Base-by-base conservation (phyloP, 1,284 basidiomycete genomes). In the Ceratobasidium sp. region DNA sequence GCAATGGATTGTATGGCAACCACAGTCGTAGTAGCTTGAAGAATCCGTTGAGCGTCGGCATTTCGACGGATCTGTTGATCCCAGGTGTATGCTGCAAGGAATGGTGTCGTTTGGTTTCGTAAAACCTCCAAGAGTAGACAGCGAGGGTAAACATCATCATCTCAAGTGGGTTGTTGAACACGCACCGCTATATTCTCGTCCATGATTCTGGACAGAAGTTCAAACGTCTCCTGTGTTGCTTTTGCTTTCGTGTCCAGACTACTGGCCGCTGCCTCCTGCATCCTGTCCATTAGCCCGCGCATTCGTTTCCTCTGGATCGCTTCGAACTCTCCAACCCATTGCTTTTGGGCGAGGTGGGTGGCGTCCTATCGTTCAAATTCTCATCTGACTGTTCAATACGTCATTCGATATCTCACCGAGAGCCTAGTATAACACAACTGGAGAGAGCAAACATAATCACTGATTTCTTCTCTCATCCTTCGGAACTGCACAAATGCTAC, bases 381-480 rank as follows among this genome's bases (percentile, higher is more conserved):
- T 58, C 10, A n/a, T 15, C 39, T 10, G 42, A 12, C 26, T 4
- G n/a, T 12, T 39, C 3, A 51, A 13, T 39, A 28, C 5, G 39
- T 1, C n/a, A n/a, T 10, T 20, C 20, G 2, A 53, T 20, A 20
- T 33, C 71, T 28, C 23, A 73, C 71, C 18, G 71, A 73, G 39
- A 73, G 63, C 3, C 49, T 15, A 13, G 23, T 40, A 6, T 63
- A 39, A 39, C 71, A 73, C n/a, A 10, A 60, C 23, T 73, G 58
- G 42, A 73, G 71, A 10, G 60, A 3, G 9, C 23, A n/a, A 28
- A 73, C 51, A 15, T 61, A n/a, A 4, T 10, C 12, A 15, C 49
- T 42, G 39, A 72, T 72, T 40, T 72, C 70, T 13, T 72, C 56
- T 18, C 70, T 72, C 13, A 72, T 72, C 20, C 18, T 46, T 40